Evolutionary conservation across 208 protist species (phyloP).

Genomic region (Acanthamoeba triangularis): DNA sequence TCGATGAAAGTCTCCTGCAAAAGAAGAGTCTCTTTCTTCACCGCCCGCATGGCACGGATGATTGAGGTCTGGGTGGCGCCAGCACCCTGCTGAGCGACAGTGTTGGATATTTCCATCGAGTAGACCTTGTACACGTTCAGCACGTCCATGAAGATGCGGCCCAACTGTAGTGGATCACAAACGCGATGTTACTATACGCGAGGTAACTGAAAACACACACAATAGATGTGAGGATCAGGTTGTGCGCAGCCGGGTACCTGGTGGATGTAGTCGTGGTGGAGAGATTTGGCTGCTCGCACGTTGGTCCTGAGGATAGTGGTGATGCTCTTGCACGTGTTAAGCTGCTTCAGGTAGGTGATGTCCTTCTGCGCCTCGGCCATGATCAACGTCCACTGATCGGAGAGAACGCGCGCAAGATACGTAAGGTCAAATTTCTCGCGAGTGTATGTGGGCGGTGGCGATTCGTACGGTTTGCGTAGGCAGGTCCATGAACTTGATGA

Average conservation of each 20-base stretch:
- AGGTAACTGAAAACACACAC: neutral
- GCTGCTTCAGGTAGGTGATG: slow-evolving; percentile 89
- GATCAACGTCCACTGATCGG: slow-evolving; percentile 90
- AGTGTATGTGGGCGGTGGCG: neutral
- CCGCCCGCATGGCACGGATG: slow-evolving; percentile 93
- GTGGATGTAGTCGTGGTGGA: slow-evolving; percentile 95
- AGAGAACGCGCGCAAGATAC: slow-evolving; percentile 91
- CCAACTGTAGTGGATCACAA: slow-evolving; percentile 87
- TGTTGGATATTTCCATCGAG: slow-evolving; percentile 90
- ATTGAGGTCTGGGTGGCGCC: slow-evolving; percentile 55
- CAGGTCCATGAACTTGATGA: slow-evolving; percentile 94
- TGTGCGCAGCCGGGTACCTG: neutral
- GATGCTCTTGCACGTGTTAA: slow-evolving; percentile 91
- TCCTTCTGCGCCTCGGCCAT: slow-evolving; percentile 88
- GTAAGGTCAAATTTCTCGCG: neutral
- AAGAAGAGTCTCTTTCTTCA: slow-evolving; percentile 97
- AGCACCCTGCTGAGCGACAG: slow-evolving; percentile 78
- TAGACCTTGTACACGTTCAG: slow-evolving; percentile 97
- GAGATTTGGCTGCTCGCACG: slow-evolving; percentile 94
- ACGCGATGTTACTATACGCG: too few species aligned
- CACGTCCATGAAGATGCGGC: slow-evolving; percentile 96
- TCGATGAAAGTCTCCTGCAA: slow-evolving; percentile 97
- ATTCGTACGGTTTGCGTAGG: slow-evolving; percentile 16
- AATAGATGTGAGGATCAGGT: neutral
- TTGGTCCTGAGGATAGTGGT: slow-evolving; percentile 97